phyloP scores from a whole-genome alignment of 139 green algal species.

The Chlamydomonas incerta region DNA sequence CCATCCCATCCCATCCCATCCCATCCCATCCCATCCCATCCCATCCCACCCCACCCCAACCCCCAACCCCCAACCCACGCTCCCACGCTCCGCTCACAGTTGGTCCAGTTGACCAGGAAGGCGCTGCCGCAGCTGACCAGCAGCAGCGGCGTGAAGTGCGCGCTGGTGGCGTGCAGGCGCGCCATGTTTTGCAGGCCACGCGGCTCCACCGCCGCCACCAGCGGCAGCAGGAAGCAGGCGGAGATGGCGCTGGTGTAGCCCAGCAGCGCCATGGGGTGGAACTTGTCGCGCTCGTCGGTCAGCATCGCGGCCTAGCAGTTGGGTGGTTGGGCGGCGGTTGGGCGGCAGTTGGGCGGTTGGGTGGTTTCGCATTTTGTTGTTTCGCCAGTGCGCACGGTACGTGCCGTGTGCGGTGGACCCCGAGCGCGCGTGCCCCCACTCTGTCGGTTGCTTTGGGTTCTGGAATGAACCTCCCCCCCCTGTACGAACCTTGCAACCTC shows the following conservation, averaged over 20 bases:
- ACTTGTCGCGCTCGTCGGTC: slow-evolving; percentile 74
- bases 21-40: too few relatives aligned
- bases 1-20: too few relatives aligned
- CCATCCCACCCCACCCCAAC: slow-evolving; percentile 22
- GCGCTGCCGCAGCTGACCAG: slow-evolving; percentile 83
- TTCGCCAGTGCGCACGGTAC: too few relatives aligned
- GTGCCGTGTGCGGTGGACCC: too few relatives aligned
- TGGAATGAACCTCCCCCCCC: too few relatives aligned
- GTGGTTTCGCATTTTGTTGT: too few relatives aligned
- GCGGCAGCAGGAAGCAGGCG: not conserved
- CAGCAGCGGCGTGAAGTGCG: slow-evolving; percentile 72
- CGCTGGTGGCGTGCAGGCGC: slow-evolving; percentile 15
- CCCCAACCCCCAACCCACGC: not conserved
- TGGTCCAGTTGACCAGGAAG: slow-evolving; percentile 89
- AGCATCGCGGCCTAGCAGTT: slow-evolving; percentile 16
- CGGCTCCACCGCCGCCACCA: slow-evolving; percentile 1
- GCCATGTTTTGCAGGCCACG: not conserved
- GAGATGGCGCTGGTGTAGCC: slow-evolving; percentile 34
- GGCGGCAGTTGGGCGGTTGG: not conserved
- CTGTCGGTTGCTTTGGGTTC: too few relatives aligned
- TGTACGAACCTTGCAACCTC: too few relatives aligned
- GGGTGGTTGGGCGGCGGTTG: too few relatives aligned
- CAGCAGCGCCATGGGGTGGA: slow-evolving; percentile 90
- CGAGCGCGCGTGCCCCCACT: too few relatives aligned
- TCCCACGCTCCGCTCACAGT: slow-evolving; percentile 3